Base-by-base conservation (phyloP, 257 asterid genomes). In the Ilex asprella region DNA sequence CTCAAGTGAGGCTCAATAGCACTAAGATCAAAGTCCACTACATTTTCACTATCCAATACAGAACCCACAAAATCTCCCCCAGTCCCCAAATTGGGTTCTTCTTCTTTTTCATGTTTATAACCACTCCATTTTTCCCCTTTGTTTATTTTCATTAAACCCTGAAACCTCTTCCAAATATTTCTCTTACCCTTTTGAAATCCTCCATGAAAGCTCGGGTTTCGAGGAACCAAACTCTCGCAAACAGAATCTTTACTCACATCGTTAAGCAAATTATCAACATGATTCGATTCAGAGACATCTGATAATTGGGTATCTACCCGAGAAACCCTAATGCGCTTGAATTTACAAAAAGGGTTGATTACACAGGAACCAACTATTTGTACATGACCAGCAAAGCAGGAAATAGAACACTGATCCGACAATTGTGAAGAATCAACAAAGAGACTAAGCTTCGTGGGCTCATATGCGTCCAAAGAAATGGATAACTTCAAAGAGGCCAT, bases 401-500 rank as follows among this genome's bases (percentile, higher is more conserved):
- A 63, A 64, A 68, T 52, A 2, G 84, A 73, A 58, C 75, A 71
- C n/a, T 67, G 68, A 31, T 61, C 73, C 5, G 68, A 50, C 46
- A 84, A 74, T 65, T 66, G 73, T 63, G 67, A 58, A 31, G 82
- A 71, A 63, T 71, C 82, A 1, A 67, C 64, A 66, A 60, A 65
- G 49, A 56, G 70, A 62, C 13, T 66, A 6, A 46, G 73, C 39
- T 76, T 82, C 59, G 60, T 84, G 69, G 78, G 57, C 30, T 82
- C 91, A 55, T 32, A 74, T 50, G 78, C 76, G 54, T 87, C 93
- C 13, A 84, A 52, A 63, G 76, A 72, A 55, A 79, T 55, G 16
- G 79, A 52, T 32, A 82, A 81, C 67, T 79, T 86, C 67, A 88
- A 75, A 73, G 89, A 80, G 76, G 95, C 86, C 96, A 85, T 85